phyloP scores from a whole-genome alignment of 306 rosid genomes.

The Corylus avellana region DNA sequence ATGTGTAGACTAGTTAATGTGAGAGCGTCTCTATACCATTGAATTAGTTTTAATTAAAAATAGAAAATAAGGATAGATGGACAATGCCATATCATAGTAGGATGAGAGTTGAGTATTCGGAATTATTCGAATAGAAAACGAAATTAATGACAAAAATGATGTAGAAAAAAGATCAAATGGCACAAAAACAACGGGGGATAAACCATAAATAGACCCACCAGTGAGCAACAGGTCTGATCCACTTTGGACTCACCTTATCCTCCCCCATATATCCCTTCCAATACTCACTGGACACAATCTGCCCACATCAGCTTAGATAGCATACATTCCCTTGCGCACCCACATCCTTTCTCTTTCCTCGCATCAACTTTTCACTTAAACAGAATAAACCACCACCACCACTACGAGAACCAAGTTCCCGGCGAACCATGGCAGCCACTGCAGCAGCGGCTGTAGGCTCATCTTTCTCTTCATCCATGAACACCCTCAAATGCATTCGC shows the following conservation, averaged over 20 bases:
- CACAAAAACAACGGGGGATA: no score
- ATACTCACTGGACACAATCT: constrained; percentile 48
- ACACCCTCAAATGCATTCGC: constrained; percentile 48
- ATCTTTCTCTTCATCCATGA: constrained; percentile 57
- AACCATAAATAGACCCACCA: neutral
- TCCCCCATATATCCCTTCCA: constrained; percentile 32
- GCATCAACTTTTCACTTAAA: neutral
- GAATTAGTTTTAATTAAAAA: no score
- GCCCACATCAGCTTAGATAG: constrained; percentile 54
- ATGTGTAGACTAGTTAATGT: no score
- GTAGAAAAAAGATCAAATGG: no score
- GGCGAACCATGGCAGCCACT: constrained; percentile 59
- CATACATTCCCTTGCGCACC: constrained; percentile 7
- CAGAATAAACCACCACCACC: constrained; percentile 8
- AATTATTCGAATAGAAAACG: no score
- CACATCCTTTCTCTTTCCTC: constrained; percentile 10
- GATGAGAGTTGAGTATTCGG: no score
- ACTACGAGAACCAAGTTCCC: neutral
- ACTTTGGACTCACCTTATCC: constrained; percentile 48
- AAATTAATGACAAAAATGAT: no score
- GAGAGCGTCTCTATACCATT: no score
- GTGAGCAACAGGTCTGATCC: neutral
- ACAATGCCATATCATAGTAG: no score
- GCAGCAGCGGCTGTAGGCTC: constrained; percentile 66
- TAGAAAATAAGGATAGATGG: no score